Percentiles rank a stretch among this genome's conserved stretches.
These are phyloP conservation scores for Nematodospora anomalae DNA, from an alignment of 1,139 yeast genomes.

Conservation along the genomic window DNA sequence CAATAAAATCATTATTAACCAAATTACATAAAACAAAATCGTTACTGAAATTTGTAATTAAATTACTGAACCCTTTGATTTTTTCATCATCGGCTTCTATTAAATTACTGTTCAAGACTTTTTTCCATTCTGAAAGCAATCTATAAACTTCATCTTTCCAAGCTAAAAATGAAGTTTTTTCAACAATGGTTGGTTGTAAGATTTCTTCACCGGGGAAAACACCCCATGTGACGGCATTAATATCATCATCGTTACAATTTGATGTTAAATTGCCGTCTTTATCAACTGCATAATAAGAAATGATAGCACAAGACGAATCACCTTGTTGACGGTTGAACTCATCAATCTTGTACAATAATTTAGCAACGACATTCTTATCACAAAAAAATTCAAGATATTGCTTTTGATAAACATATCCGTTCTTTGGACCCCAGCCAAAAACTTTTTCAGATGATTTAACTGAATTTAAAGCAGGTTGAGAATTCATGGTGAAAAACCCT, in stretches of 20 bases:
- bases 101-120: conserved; percentile 43
- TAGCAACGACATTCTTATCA: conserved; percentile 53
- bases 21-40: conserved; percentile 79
- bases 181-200: conserved; percentile 91
- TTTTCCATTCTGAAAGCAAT: conserved; percentile 79
- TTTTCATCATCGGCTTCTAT: conserved; percentile 37
- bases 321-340: conserved; percentile 35
- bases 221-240: conserved; percentile 98
- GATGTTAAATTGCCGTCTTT: conserved; percentile 55
- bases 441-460: conserved; percentile 65
- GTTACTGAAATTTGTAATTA: conserved; percentile 53
- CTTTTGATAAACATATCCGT: conserved; percentile 91
- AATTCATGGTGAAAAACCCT: conserved; percentile 81
- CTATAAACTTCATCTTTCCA: conserved; percentile 97
- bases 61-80: conserved; percentile 28
- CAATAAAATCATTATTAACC: conserved; percentile 82
- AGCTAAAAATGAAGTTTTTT: conserved; percentile 81
- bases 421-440: conserved; percentile 95
- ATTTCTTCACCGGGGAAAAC: conserved; percentile 91
- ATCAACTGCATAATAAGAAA: conserved; percentile 83
- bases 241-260: conserved; percentile 73
- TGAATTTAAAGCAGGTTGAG: conserved; percentile 94
- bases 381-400: conserved; percentile 85
- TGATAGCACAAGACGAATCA: conserved; percentile 40
- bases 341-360: conserved; percentile 39